Evolutionary conservation across 2,329 filamentous ascomycete species (phyloP).

Genomic region (Gliomastix tumulicola): DNA sequence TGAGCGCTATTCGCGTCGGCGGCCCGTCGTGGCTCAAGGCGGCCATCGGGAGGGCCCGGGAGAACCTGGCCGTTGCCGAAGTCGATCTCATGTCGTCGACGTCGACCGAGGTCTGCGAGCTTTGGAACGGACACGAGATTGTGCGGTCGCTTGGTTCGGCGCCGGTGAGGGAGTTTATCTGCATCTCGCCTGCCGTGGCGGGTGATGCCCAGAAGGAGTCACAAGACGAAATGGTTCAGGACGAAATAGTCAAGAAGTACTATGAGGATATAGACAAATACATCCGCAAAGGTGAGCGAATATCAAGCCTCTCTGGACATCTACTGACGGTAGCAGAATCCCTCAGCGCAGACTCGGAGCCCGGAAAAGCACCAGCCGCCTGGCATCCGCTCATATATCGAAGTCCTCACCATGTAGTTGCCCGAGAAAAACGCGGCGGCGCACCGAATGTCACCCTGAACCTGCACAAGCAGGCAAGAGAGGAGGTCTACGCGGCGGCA

Average conservation of each 20-base stretch:
- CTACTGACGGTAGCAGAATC: background rate
- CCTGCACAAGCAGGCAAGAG: background rate
- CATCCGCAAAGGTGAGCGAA: conserved; percentile 5
- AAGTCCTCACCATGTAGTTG: background rate
- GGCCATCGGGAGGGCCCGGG: conserved; percentile 26
- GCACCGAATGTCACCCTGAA: background rate
- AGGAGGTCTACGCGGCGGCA: conserved; percentile 4
- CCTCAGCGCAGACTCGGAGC: background rate
- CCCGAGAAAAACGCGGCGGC: background rate
- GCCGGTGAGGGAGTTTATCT: background rate
- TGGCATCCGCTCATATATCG: background rate
- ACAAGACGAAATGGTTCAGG: too few relatives aligned
- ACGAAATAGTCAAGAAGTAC: too few relatives aligned
- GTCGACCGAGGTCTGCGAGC: conserved; percentile 3
- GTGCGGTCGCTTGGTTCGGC: background rate
- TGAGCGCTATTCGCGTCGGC: conserved; percentile 32
- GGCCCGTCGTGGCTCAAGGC: conserved; percentile 30
- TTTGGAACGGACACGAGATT: conserved; percentile 1
- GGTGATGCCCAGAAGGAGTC: background rate
- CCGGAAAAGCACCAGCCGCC: background rate
- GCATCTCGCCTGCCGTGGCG: background rate
- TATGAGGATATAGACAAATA: conserved; percentile 5
- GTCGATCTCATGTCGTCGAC: conserved; percentile 4
- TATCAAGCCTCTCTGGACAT: background rate
- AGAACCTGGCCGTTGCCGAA: background rate